phyloP scores from a whole-genome alignment of 2,329 filamentous ascomycete species.

The Pseudocercospora musae region DNA sequence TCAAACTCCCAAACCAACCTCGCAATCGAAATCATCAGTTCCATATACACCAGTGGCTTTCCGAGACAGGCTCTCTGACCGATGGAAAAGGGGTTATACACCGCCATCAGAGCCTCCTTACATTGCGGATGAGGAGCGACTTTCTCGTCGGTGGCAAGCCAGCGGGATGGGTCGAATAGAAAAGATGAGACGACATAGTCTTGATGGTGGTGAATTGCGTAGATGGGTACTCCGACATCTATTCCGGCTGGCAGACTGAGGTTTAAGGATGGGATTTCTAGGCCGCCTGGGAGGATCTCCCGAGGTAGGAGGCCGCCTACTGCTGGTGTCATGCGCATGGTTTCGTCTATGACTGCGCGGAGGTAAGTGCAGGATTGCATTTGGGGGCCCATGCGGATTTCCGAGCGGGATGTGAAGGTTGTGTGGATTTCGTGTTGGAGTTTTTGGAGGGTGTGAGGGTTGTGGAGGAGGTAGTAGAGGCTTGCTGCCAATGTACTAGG shows the following conservation, averaged over 20 bases:
- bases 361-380: conserved; percentile 43
- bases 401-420: conserved; percentile 34
- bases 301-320: conserved; percentile 37
- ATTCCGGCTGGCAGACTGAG: conserved; percentile 37
- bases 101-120: conserved; percentile 46
- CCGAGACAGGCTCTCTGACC: conserved; percentile 70
- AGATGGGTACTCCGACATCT: conserved; percentile 36
- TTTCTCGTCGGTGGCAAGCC: conserved; percentile 16
- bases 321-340: conserved; percentile 46
- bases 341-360: conserved; percentile 48
- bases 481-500: conserved; percentile 30
- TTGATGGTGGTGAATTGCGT: conserved; percentile 37
- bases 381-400: conserved; percentile 31
- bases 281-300: conserved; percentile 33
- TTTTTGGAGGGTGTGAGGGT: conserved; percentile 34
- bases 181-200: conserved; percentile 31
- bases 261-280: conserved; percentile 34
- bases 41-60: conserved; percentile 44
- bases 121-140: conserved; percentile 14
- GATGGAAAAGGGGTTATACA: conserved; percentile 72
- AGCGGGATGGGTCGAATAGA: conserved; percentile 30
- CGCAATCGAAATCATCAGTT: conserved; percentile 27
- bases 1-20: conserved; percentile 28
- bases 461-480: conserved; percentile 46
- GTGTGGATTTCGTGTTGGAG: conserved; percentile 35